A percentile compares a stretch with the other conserved stretches of the same genome.
Conservation (phyloP, 257 asterid genomes). For the Solanum bulbocastanum region DNA sequence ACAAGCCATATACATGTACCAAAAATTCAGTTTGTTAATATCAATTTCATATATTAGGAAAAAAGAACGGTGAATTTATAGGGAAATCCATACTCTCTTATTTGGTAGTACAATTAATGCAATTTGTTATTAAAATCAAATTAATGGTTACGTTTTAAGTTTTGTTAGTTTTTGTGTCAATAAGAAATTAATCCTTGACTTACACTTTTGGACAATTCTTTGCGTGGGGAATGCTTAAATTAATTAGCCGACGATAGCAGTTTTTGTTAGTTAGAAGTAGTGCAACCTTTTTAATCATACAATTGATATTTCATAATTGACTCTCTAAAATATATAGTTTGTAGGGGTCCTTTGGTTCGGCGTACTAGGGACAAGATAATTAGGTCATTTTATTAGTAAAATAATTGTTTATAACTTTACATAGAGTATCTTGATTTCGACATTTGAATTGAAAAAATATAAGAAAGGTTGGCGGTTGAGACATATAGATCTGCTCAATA, state of each 20-base stretch:
- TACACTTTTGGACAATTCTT: neutral
- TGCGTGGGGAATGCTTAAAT: neutral
- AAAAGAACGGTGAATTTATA: neutral
- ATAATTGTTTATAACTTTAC: neutral
- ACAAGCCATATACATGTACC: neutral
- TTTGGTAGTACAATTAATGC: neutral
- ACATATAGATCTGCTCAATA: neutral
- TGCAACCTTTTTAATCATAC: neutral
- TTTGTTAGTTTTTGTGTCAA: neutral
- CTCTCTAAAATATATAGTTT: neutral
- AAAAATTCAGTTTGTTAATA: neutral
- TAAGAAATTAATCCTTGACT: neutral
- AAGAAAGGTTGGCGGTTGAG: accelerated
- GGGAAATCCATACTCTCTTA: neutral
- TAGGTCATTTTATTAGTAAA: neutral
- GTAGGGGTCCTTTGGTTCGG: neutral
- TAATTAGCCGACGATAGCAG: neutral
- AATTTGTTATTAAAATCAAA: neutral
- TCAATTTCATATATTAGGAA: neutral
- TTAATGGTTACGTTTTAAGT: neutral
- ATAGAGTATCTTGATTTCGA: neutral
- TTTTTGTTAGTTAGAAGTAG: neutral
- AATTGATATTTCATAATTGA: neutral
- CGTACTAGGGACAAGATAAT: neutral
- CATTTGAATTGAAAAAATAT: neutral